Conservation (phyloP, 352 stramenopile genomes). For the Sclerospora graminicola region DNA sequence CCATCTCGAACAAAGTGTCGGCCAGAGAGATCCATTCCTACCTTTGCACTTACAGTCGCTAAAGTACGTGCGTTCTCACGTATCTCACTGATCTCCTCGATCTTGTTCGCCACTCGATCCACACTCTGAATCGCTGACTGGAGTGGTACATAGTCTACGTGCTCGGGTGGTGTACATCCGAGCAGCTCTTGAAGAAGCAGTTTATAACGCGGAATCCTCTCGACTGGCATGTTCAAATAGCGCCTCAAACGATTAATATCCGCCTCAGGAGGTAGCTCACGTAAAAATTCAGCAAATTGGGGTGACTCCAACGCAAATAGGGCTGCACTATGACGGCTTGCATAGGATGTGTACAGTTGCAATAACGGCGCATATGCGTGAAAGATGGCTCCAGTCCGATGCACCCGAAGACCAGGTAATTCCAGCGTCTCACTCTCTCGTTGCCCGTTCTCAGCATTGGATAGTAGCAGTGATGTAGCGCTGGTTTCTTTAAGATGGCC, state of each 20-base stretch:
- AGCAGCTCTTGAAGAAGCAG: slow-evolving; percentile 75
- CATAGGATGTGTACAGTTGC: slow-evolving; percentile 80
- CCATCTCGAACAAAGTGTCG: slow-evolving; percentile 68
- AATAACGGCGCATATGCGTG: slow-evolving; percentile 78
- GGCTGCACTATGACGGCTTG: slow-evolving; percentile 63
- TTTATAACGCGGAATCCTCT: slow-evolving; percentile 79
- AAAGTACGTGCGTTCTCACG: slow-evolving; percentile 61
- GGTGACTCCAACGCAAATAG: slow-evolving; percentile 62
- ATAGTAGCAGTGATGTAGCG: slow-evolving; percentile 10
- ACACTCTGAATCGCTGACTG: slow-evolving; percentile 67
- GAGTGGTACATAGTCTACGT: slow-evolving; percentile 63
- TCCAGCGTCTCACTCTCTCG: slow-evolving; percentile 2
- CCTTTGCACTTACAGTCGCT: slow-evolving; percentile 42
- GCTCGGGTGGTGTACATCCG: slow-evolving; percentile 45
- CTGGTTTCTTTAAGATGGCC: slow-evolving; percentile 64
- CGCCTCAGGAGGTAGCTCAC: slow-evolving; percentile 55
- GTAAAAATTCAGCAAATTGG: slow-evolving; percentile 60
- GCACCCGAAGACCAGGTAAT: slow-evolving; percentile 9
- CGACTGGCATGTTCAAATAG: slow-evolving; percentile 84
- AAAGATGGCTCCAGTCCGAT: slow-evolving; percentile 69
- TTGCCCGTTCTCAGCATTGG: slow-evolving; percentile 4
- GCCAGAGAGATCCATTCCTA: slow-evolving; percentile 57
- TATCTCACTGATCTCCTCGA: slow-evolving; percentile 70
- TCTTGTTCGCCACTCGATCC: slow-evolving; percentile 60
- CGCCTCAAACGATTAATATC: slow-evolving; percentile 49